A percentile compares a stretch with the other conserved stretches of the same genome.
phyloP scores from a whole-genome alignment of 305 asterid genomes.

The Fraxinus sp. region DNA sequence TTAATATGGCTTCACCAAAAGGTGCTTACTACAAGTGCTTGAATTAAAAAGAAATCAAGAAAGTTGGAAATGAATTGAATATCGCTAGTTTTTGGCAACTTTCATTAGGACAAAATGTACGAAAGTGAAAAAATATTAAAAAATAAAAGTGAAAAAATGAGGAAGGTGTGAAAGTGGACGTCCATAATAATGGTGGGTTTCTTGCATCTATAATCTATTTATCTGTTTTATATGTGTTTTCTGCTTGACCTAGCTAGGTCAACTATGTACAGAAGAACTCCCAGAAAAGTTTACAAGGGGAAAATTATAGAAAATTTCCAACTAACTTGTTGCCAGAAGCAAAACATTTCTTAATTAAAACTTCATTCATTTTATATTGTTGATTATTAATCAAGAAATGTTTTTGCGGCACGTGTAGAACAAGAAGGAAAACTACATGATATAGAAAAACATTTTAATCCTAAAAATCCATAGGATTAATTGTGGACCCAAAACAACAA shows the following conservation, averaged over 20 bases:
- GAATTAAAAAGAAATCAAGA: background rate
- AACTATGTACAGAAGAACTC: too few relatives aligned
- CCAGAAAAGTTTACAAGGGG: too few relatives aligned
- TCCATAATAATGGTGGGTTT: background rate
- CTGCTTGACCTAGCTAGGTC: too few relatives aligned
- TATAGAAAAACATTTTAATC: too few relatives aligned
- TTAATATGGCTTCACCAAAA: too few relatives aligned
- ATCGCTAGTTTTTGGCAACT: background rate
- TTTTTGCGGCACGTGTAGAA: background rate
- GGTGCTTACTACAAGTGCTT: background rate
- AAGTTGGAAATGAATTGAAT: background rate
- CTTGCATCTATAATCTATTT: background rate
- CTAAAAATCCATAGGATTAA: too few relatives aligned
- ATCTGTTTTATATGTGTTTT: background rate
- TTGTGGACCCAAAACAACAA: too few relatives aligned
- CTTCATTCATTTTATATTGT: background rate
- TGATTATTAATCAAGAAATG: background rate
- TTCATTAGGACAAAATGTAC: background rate
- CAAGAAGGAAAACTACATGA: background rate
- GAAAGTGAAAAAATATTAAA: background rate
- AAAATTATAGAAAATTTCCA: background rate
- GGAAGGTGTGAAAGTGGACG: background rate
- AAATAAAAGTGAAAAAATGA: too few relatives aligned
- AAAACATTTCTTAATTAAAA: background rate
- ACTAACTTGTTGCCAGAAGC: background rate